Base-by-base conservation (phyloP, 2,329 filamentous ascomycete genomes). In the Talaromyces sp. region DNA sequence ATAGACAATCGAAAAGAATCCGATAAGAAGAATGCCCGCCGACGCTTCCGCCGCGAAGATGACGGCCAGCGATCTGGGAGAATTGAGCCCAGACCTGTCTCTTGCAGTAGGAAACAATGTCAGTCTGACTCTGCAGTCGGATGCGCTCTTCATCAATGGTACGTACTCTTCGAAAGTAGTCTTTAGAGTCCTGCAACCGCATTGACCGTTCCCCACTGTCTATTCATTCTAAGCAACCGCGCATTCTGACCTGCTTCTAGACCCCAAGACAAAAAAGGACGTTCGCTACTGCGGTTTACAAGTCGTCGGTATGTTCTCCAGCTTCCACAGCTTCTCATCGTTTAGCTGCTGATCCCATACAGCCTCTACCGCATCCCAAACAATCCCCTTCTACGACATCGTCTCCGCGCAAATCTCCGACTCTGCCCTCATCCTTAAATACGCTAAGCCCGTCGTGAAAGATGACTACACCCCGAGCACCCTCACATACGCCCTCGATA, bases 381-480 rank as follows among this genome's bases (percentile, higher is more conserved):
- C 83, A 5, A 88, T 97, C 33, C 87, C 90, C 1, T 88, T 92
- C 65, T 93, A 91, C 79, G 90, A 96, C 73, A 79, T 97, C 65
- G 86, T 97, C 56, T 96, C 91, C 88, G 91, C 89, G 42, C 87
- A 91, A 67, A 73, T 89, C 31, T 79, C 81, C 56, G 80, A 83
- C 50, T 80, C 80, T 61, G 82, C 83, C 33, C 77, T 96, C 57
- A 84, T 83, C 7, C 86, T 98, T 71, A 85, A 88, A 58, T 95
- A 91, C 74, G 91, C 91, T 54, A 77, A 83, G 35, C 81, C 83
- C 0, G 73, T 78, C 25, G 83, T 84, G 39, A 87, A 88, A 70
- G 81, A 83, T 28, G 79, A 82, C 54, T 81, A 93, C 56, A 82
- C 83, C 25, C 82, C 86, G 9, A 81, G 82, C 9, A 85, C 82